These are phyloP conservation scores for Tritrichomonas foetus DNA, from an alignment of 208 protist genomes.

Conservation along the genomic window DNA sequence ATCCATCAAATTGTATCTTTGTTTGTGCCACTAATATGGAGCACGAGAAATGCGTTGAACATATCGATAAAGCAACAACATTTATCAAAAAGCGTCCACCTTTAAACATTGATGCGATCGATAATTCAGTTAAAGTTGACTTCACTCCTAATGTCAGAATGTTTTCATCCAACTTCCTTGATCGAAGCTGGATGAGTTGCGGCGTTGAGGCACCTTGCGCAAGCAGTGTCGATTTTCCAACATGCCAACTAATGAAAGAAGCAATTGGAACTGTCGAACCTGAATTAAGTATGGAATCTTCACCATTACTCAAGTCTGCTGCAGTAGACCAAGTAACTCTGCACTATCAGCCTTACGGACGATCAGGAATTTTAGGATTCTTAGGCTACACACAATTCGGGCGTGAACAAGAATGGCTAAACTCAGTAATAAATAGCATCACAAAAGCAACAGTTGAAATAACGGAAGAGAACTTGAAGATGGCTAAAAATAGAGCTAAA, in stretches of 20 bases:
- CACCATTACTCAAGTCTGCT: neutral
- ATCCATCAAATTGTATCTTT: neutral
- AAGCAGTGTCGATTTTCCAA: neutral
- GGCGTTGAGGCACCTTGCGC: neutral
- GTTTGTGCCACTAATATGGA: neutral
- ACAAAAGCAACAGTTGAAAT: too few species aligned
- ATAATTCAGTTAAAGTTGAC: neutral
- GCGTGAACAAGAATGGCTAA: neutral
- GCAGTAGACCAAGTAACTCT: neutral
- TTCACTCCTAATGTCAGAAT: neutral
- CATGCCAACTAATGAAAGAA: neutral
- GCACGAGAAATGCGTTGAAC: neutral
- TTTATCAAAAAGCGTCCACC: neutral
- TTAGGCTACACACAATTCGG: neutral
- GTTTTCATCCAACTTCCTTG: neutral
- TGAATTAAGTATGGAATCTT: neutral
- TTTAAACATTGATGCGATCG: neutral
- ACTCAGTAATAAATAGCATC: neutral
- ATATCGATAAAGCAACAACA: neutral
- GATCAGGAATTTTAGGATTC: neutral
- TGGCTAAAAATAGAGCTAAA: neutral
- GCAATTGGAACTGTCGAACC: neutral
- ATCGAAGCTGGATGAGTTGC: neutral
- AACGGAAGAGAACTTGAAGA: neutral
- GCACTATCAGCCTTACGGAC: neutral